Percentiles rank a stretch among this genome's conserved stretches.
Evolutionary conservation across 495 filamentous ascomycete genomes (phyloP).

Genomic region (Neurospora sp.): DNA sequence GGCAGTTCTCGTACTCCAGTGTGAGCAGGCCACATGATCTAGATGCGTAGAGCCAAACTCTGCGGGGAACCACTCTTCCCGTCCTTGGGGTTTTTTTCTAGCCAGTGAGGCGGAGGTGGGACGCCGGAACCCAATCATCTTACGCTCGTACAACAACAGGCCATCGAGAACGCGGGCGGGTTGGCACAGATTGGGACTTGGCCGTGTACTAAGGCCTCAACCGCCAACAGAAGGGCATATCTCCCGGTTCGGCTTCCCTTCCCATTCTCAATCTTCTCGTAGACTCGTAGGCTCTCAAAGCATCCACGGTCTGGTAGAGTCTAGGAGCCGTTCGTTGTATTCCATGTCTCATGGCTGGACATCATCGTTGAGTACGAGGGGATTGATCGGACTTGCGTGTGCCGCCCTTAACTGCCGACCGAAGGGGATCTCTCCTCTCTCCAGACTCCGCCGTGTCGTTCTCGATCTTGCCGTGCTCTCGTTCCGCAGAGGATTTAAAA

Average conservation of each 20-base stretch:
- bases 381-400: neutral
- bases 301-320: neutral
- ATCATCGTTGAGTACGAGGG: neutral
- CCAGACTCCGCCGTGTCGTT: neutral
- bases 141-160: neutral
- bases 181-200: neutral
- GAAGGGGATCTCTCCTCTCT: neutral
- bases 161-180: neutral
- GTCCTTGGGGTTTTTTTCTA: neutral
- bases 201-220: neutral
- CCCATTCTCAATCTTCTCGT: neutral
- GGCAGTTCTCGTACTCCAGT: neutral
- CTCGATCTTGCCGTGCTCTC: neutral
- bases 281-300: neutral
- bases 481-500: neutral
- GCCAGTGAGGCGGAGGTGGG: neutral
- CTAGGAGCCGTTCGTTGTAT: neutral
- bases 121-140: neutral
- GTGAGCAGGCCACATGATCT: neutral
- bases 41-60: neutral
- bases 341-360: neutral
- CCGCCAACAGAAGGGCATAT: neutral
- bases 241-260: neutral
- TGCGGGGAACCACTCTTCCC: neutral
- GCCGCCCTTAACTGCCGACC: neutral